These are phyloP conservation scores for Fusarium kyushuense DNA, from an alignment of 2,329 filamentous ascomycete species.

Conservation along the genomic window DNA sequence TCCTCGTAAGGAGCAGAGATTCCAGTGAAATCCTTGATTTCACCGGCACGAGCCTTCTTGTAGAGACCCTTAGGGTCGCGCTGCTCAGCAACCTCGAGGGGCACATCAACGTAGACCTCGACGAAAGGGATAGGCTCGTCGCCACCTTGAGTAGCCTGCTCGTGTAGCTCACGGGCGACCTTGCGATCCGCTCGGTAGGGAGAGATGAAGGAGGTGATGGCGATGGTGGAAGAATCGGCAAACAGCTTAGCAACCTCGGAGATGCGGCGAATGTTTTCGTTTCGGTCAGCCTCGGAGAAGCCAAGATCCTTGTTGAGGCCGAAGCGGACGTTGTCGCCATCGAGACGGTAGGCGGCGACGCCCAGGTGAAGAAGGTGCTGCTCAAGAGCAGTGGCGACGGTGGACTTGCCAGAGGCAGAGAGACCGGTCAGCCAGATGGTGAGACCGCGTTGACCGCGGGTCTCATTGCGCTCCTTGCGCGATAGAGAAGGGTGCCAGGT, in stretches of 20 bases:
- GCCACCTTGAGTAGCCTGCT: constrained; percentile 61
- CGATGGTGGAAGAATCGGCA: constrained; percentile 87
- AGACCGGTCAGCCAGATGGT: constrained; percentile 99
- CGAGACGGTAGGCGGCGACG: constrained; percentile 88
- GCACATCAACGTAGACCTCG: constrained; percentile 93
- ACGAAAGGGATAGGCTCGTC: constrained; percentile 86
- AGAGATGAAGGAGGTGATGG: constrained; percentile 96
- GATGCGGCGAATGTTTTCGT: constrained; percentile 97
- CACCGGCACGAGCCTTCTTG: constrained; percentile 92
- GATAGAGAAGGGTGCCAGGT: constrained; percentile 89
- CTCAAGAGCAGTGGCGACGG: constrained; percentile 94
- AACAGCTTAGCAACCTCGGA: constrained; percentile 98
- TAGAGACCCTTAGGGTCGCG: constrained; percentile 97
- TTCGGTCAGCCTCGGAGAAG: constrained; percentile 91
- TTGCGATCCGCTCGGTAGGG: constrained; percentile 90
- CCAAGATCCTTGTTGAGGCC: constrained; percentile 98
- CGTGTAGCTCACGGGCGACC: constrained; percentile 84
- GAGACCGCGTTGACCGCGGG: constrained; percentile 87
- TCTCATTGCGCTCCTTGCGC: constrained; percentile 78
- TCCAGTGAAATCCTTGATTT: constrained; percentile 98
- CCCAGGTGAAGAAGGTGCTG: constrained; percentile 92
- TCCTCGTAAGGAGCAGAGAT: constrained; percentile 96
- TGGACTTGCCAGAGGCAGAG: constrained; percentile 96
- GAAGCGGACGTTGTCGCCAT: constrained; percentile 98
- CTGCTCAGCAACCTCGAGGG: constrained; percentile 91